Base-by-base conservation (phyloP, 1,139 yeast species). In the Casaregolazyma lundiana region DNA sequence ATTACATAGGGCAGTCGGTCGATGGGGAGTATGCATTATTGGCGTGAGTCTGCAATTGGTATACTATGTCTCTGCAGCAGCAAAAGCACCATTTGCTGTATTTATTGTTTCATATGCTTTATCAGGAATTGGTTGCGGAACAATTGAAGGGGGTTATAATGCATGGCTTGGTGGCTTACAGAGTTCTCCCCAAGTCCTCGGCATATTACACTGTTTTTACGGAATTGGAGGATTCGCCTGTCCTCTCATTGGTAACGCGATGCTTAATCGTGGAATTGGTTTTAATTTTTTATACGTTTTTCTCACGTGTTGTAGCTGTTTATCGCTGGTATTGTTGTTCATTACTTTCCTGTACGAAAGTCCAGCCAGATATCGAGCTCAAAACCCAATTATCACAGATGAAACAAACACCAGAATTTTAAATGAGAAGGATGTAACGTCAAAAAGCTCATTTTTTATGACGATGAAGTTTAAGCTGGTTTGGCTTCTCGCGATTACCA, bases 191-290 rank as follows among this genome's bases (percentile, higher is more conserved):
- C 72, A 68, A 29, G 72, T 75, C 46, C 62, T 81, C 46, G 80
- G 84, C 0, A 63, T 68, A 30, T 69, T 72, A 51, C 87, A 81
- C 60, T 84, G 81, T 0, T 60, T 68, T 6, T 81, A 81, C 59
- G 87, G 87, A 1, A 48, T 76, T 1, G 87, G 87, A 6, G 87
- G 84, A 1, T 74, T 79, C 2, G 50, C 77, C 1, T 68, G 81
- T 1, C 87, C 88, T 0, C 57, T 79, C 19, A 61, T 79, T 11
- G 80, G 78, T 2, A 80, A 84, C 0, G 64, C 73, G 8, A 69
- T 80, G 70, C 69, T 74, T 3, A 63, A 70, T 37, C 53, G 60
- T 0, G 81, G 79, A 1, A 58, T 75, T 4, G 53, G 53, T 40
- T 81, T 87, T 87, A 69, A 76, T 59, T 70, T 58, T 46, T 75